Base-by-base conservation (phyloP, 257 asterid species). In the Paraleonurus japonicus region DNA sequence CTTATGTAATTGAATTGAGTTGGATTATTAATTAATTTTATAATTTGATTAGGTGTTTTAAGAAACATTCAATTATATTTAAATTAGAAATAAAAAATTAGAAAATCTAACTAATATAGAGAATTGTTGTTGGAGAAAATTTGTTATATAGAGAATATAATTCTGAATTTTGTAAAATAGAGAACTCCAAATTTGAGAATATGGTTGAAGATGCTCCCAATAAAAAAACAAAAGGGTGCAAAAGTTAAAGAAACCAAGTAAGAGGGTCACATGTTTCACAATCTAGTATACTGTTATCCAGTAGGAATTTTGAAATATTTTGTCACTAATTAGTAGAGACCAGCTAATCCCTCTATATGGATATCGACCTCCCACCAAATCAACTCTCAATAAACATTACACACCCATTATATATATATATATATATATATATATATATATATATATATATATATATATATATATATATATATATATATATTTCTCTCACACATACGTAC, bases 351-450 rank as follows among this genome's bases (percentile, higher is more conserved):
- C 76, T 28, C 75, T 47, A 22, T 1, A 5, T 57, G 22, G 86
- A 83, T 47, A 69, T 72, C 41, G 87, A 85, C 90, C 69, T 76
- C 75, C 63, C 73, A 85, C 87, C 87, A 45, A 80, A 70, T 76
- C 10, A 3, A 58, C 37, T 58, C 63, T 22, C n/a, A 57, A 24
- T 10, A 23, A 57, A 57, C 11, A 57, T 13, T 57, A 13, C 63
- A 26, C 20, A 51, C 60, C 27, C 60, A 6, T 53, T 22, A 53
- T n/a, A n/a, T n/a, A n/a, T n/a, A n/a, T n/a, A n/a, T n/a, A n/a
- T n/a, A n/a, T n/a, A n/a, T n/a, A n/a, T n/a, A n/a, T n/a, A n/a
- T n/a, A n/a, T n/a, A n/a, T n/a, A n/a, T n/a, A n/a, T n/a, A n/a
- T n/a, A n/a, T n/a, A n/a, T n/a, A n/a, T n/a, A n/a, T n/a, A n/a